These are phyloP conservation scores for Rhododendron kiyosumense DNA, from an alignment of 148 eudicot genomes.

Conservation along the genomic window DNA sequence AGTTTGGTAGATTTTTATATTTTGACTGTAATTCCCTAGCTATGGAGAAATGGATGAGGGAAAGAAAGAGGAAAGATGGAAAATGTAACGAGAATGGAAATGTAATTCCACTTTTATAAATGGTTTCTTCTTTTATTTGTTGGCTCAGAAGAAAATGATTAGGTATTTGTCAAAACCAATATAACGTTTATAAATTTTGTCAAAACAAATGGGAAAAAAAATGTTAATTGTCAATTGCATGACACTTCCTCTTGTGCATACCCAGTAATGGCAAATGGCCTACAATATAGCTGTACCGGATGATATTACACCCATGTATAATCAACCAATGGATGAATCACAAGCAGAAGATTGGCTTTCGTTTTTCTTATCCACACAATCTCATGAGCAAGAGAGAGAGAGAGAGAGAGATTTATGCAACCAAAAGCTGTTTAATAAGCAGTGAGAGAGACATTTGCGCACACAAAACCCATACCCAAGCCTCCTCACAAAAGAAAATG, in stretches of 20 bases:
- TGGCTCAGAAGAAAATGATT: not conserved
- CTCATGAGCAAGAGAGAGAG: not conserved
- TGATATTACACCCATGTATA: not conserved
- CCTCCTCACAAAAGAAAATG: conserved; percentile 19
- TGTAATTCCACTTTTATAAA: no score
- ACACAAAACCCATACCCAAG: not conserved
- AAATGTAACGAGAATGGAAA: not conserved
- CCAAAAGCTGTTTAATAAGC: not conserved
- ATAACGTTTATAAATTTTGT: not conserved
- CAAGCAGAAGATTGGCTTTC: conserved; percentile 5
- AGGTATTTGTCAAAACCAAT: not conserved
- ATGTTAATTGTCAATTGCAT: not conserved
- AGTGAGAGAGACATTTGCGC: not conserved
- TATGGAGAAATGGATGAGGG: not conserved
- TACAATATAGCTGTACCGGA: not conserved
- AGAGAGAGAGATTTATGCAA: not conserved
- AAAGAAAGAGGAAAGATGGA: not conserved
- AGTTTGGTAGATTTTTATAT: not conserved
- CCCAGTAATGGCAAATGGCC: not conserved
- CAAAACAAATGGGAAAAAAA: not conserved
- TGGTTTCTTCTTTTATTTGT: not conserved
- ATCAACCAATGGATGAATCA: not conserved
- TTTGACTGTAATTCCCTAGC: not conserved
- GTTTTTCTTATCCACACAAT: conserved; percentile 12
- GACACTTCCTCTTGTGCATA: not conserved